Conservation (phyloP, 1,284 basidiomycete genomes). For the Kwoniella shivajii region DNA sequence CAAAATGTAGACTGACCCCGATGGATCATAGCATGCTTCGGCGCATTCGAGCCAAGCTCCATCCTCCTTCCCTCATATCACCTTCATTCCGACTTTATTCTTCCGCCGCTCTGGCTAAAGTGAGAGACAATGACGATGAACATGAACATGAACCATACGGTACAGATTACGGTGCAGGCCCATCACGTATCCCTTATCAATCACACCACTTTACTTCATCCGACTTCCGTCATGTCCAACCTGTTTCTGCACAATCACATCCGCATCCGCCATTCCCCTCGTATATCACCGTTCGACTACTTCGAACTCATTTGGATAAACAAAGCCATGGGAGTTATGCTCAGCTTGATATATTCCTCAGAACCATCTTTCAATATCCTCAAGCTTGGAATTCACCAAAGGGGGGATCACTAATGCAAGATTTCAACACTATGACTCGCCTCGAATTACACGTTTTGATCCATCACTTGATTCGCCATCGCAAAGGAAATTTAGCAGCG, state of each 20-base stretch:
- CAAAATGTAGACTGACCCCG: too few species aligned
- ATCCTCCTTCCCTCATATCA: background rate
- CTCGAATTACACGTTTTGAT: slow-evolving; percentile 33
- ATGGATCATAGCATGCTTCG: slow-evolving; percentile 24
- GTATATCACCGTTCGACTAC: background rate
- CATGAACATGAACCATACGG: slow-evolving; percentile 27
- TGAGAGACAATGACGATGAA: background rate
- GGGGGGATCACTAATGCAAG: background rate
- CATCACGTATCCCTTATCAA: slow-evolving; percentile 40
- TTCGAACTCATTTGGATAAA: background rate
- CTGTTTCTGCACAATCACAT: background rate
- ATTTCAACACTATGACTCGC: slow-evolving; percentile 17
- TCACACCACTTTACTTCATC: slow-evolving; percentile 1
- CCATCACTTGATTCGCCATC: slow-evolving; percentile 34
- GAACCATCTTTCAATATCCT: background rate
- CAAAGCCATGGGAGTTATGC: slow-evolving; percentile 7
- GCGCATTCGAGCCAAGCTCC: slow-evolving; percentile 19
- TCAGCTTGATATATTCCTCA: slow-evolving; percentile 4
- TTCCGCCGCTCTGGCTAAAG: slow-evolving; percentile 12
- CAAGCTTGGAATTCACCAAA: background rate
- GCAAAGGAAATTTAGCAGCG: slow-evolving; percentile 19
- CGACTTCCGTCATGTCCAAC: background rate
- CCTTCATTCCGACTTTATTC: slow-evolving; percentile 7
- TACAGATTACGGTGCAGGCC: slow-evolving; percentile 41
- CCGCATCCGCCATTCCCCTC: background rate